These are phyloP conservation scores for Candida railenensis DNA, from an alignment of 805 yeast species.

Conservation along the genomic window DNA sequence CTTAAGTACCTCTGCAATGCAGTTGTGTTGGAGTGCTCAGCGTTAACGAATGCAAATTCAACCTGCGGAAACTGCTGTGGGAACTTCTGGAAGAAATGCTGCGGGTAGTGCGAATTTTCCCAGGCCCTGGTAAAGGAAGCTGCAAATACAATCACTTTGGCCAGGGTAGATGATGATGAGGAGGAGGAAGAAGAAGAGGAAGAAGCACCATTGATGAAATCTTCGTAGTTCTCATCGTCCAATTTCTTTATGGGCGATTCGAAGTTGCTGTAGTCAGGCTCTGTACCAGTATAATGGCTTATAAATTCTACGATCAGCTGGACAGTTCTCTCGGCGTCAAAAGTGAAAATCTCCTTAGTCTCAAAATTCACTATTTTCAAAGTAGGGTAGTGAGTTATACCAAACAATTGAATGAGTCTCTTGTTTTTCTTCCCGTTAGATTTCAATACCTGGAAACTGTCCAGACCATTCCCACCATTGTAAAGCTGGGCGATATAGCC, in stretches of 20 bases:
- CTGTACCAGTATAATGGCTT: conserved; percentile 11
- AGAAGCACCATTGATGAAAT: not conserved
- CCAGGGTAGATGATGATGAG: not conserved
- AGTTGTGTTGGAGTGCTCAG: conserved; percentile 16
- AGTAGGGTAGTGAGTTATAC: conserved; percentile 47
- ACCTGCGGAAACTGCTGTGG: conserved; percentile 7
- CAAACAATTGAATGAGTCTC: conserved; percentile 37
- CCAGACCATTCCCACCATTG: conserved; percentile 31
- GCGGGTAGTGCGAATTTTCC: conserved; percentile 29
- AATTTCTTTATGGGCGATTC: conserved; percentile 15
- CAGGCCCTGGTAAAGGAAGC: conserved; percentile 25
- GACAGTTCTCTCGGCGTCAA: conserved; percentile 24
- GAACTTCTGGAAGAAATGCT: conserved; percentile 33
- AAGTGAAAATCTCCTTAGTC: conserved; percentile 40
- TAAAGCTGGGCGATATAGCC: conserved; percentile 43
- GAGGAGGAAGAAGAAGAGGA: not conserved
- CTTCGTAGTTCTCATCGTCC: conserved; percentile 8
- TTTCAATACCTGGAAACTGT: conserved; percentile 32
- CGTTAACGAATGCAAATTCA: conserved; percentile 24
- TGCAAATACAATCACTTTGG: conserved; percentile 24
- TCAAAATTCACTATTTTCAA: conserved; percentile 43
- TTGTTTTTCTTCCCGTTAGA: conserved; percentile 26
- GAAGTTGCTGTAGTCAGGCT: conserved; percentile 21
- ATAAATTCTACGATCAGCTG: conserved; percentile 21
- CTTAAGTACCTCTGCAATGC: conserved; percentile 21